A percentile compares a stretch with the other conserved stretches of the same genome.
Conservation (phyloP, 2,329 filamentous ascomycete species). For the Mycocentrospora acerina region DNA sequence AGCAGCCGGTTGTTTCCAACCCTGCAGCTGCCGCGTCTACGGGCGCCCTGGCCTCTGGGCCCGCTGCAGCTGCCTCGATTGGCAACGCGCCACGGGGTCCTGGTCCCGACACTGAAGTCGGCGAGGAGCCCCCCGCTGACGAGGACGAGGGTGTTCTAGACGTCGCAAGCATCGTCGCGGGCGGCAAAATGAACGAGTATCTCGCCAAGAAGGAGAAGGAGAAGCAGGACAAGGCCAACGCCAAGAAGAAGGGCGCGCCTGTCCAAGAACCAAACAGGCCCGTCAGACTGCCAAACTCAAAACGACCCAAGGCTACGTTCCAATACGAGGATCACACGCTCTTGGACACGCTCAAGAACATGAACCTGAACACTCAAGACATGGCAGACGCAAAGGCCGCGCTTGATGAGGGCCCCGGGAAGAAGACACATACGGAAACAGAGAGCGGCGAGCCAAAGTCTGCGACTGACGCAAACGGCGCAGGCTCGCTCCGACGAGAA, state of each 20-base stretch:
- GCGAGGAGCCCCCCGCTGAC: slow-evolving; percentile 51
- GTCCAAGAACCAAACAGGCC: slow-evolving; percentile 62
- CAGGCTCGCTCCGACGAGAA: slow-evolving; percentile 53
- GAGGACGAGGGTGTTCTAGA: slow-evolving; percentile 76
- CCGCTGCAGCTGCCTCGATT: slow-evolving; percentile 46
- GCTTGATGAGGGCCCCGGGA: slow-evolving; percentile 50
- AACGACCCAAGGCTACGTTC: slow-evolving; percentile 69
- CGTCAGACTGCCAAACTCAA: slow-evolving; percentile 68
- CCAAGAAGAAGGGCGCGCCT: slow-evolving; percentile 61
- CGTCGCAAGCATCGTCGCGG: slow-evolving; percentile 81
- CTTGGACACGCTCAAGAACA: slow-evolving; percentile 55
- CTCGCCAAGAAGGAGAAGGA: slow-evolving; percentile 81
- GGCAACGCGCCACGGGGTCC: slow-evolving; percentile 54
- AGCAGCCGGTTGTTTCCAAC: slow-evolving; percentile 46
- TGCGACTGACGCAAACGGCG: slow-evolving; percentile 32
- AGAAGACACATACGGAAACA: slow-evolving; percentile 40
- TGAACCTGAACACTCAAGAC: slow-evolving; percentile 49
- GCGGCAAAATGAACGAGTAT: slow-evolving; percentile 79
- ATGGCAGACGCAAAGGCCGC: slow-evolving; percentile 55
- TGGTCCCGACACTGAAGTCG: slow-evolving; percentile 57
- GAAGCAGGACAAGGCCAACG: slow-evolving; percentile 65
- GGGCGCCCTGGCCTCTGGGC: slow-evolving; percentile 51
- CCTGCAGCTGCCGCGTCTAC: slow-evolving; percentile 60
- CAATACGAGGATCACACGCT: slow-evolving; percentile 69
- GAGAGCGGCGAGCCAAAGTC: slow-evolving; percentile 29